Evolutionary conservation across 441 rosid genomes (phyloP), one percentile per base, ranked within the genome.

Genomic region (Iberis amara): DNA sequence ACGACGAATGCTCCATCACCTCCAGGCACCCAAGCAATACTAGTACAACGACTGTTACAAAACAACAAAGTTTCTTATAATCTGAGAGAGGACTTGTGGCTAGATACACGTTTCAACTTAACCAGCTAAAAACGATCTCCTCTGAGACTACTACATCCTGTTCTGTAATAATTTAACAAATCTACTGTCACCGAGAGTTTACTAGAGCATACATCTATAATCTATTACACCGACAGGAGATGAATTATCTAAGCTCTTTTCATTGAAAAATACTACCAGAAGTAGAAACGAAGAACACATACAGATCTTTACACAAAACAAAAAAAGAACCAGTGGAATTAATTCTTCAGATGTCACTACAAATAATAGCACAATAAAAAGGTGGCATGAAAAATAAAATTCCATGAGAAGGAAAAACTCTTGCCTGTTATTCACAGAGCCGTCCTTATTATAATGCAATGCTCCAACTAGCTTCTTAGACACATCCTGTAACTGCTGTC

Each of bases 401-500:
- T 8, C 4, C 10, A 12, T 3, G 9, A 49, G 28, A 13, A 47
- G 12, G 13, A 35, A 15, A 39, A 24, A 23, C 30, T 47, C 82
- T 83, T 79, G 78, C 97, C 99, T 82, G 81, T 65, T 81, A 78
- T 81, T 92, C 43, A 84, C 85, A 55, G 86, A 78, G 69, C 99
- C 92, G 62, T 92, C 99, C 73, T 92, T 92, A 68, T 92, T 92
- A 69, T 84, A 89, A 63, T 89, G 97, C 58, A 72, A 85, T 12
- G 87, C 92, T 59, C 89, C 89, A 58, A 86, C 76, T 55, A 86
- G 92, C 82, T 84, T 92, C 75, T 92, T 92, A 55, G 92, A 86
- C 39, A 80, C 77, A 65, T 92, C 99, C 77, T 84, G 97, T 55
- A 92, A 76, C 75, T 92, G 99, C 57, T 86, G 99, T 72, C 97